Evolutionary conservation across 2,329 filamentous ascomycete species (phyloP).

Genomic region (Monosporascus sp.): DNA sequence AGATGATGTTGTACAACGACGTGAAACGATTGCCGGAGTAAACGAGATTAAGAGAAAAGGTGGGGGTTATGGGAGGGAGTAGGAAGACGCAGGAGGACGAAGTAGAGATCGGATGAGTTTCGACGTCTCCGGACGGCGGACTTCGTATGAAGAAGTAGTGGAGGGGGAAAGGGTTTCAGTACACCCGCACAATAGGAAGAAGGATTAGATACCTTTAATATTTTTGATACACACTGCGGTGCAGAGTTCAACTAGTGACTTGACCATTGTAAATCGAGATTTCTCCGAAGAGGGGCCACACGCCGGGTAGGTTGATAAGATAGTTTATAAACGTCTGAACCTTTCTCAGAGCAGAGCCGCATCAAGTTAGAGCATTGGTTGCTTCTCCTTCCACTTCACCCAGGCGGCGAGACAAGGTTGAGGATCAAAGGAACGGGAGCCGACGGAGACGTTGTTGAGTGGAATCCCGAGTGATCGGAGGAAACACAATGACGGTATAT

Average conservation of each 20-base stretch:
- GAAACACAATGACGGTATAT: too few relatives aligned
- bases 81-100: neutral
- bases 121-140: neutral
- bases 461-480: too few relatives aligned
- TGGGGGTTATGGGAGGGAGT: neutral
- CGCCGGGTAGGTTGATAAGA: neutral
- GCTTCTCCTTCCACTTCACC: too few relatives aligned
- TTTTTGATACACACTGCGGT: constrained; percentile 48
- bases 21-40: too few relatives aligned
- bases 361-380: too few relatives aligned
- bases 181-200: neutral
- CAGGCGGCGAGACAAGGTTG: too few relatives aligned
- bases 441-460: too few relatives aligned
- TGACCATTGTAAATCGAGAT: constrained; percentile 21
- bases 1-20: neutral
- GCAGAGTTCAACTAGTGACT: constrained; percentile 47
- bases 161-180: neutral
- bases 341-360: too few relatives aligned
- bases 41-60: neutral
- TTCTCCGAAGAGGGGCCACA: constrained; percentile 2
- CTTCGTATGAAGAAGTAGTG: neutral
- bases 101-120: neutral
- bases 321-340: neutral
- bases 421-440: too few relatives aligned
- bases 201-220: constrained; percentile 29